A percentile compares a stretch with the other conserved stretches of the same genome.
These are phyloP conservation scores for Colletotrichum tropicale DNA, from an alignment of 2,329 filamentous ascomycete genomes.

Conservation along the genomic window DNA sequence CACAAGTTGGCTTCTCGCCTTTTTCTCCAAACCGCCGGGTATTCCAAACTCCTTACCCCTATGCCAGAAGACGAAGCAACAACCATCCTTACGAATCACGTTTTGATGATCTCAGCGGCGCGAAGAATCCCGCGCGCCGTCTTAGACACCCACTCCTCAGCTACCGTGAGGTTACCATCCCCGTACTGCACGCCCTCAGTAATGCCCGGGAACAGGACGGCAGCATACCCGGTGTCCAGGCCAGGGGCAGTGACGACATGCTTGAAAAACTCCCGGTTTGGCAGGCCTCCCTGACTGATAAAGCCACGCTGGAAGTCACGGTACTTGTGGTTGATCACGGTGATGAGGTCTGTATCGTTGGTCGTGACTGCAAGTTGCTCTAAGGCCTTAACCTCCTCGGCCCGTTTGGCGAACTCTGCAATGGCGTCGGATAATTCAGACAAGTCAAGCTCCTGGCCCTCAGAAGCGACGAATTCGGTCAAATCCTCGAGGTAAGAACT, in stretches of 20 bases:
- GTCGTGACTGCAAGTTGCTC: constrained; percentile 32
- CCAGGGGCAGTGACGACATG: constrained; percentile 53
- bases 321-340: constrained; percentile 49
- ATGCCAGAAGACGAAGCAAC: neutral
- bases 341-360: constrained; percentile 33
- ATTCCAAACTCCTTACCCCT: neutral
- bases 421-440: constrained; percentile 41
- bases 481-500: constrained; percentile 43
- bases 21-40: neutral
- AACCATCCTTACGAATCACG: neutral
- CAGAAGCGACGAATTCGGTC: constrained; percentile 31
- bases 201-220: constrained; percentile 58
- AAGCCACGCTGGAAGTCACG: constrained; percentile 54
- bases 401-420: constrained; percentile 35
- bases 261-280: constrained; percentile 47
- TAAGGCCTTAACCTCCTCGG: constrained; percentile 35
- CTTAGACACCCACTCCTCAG: constrained; percentile 38
- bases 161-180: constrained; percentile 38
- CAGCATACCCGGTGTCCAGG: constrained; percentile 48
- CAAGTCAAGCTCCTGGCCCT: constrained; percentile 39
- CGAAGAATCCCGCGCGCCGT: constrained; percentile 36
- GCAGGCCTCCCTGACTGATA: constrained; percentile 50
- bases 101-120: constrained; percentile 38
- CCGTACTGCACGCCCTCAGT: constrained; percentile 69
- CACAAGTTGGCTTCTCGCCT: neutral